Percentiles rank a stretch among this genome's conserved stretches.
Evolutionary conservation across 371 early-diverging fungal genomes (phyloP).

Genomic region (Sporodiniella umbellata): DNA sequence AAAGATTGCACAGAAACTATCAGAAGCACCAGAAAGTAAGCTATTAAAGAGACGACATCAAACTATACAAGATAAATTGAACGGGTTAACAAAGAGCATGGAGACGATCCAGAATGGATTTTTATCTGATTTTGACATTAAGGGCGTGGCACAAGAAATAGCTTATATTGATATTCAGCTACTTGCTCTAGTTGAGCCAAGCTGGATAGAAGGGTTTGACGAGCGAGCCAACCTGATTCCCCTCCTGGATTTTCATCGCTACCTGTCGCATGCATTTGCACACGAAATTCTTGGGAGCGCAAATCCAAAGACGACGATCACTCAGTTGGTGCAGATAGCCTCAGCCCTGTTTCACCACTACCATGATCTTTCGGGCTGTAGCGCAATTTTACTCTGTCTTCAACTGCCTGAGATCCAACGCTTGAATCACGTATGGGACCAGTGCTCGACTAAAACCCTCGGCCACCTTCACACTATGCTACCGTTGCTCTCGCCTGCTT

Average conservation of each 20-base stretch:
- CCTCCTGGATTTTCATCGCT: conserved; percentile 62
- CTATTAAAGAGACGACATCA: conserved; percentile 1
- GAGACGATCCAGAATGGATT: conserved; percentile 45
- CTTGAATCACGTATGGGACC: conserved; percentile 44
- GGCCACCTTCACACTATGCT: conserved; percentile 32
- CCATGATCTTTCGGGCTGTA: conserved; percentile 66
- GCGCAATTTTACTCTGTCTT: conserved; percentile 59
- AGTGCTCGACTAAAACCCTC: conserved; percentile 34
- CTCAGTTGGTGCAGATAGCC: conserved; percentile 53
- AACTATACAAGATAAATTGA: conserved; percentile 38
- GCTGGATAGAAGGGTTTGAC: conserved; percentile 37
- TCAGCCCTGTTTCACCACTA: conserved; percentile 57
- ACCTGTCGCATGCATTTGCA: conserved; percentile 55
- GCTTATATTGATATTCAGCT: conserved; percentile 54
- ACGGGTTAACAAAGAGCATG: conserved; percentile 44
- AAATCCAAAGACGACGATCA: conserved; percentile 23
- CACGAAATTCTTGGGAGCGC: conserved; percentile 54
- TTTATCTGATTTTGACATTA: conserved; percentile 49
- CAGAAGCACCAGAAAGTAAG: conserved; percentile 11
- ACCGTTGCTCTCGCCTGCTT: conserved; percentile 26
- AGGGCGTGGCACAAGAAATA: conserved; percentile 58
- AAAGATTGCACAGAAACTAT: conserved; percentile 14
- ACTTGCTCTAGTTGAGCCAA: conserved; percentile 40
- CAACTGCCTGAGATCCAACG: conserved; percentile 62
- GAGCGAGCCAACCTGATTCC: conserved; percentile 36